Evolutionary conservation across 306 rosid species (phyloP).

Genomic region (Geum urbanum): DNA sequence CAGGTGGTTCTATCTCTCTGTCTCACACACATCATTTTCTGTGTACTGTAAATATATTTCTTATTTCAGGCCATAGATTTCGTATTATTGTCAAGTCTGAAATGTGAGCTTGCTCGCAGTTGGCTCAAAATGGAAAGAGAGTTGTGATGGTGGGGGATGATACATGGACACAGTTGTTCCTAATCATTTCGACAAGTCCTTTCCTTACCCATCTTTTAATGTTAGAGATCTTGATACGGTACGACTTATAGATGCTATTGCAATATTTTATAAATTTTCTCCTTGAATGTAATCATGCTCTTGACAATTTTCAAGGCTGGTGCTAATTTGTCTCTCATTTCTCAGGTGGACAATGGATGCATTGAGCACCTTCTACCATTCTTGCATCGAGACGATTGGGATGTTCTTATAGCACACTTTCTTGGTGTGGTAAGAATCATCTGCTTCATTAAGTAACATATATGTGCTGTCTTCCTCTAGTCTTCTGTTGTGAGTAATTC

Average conservation of each 20-base stretch:
- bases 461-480: neutral
- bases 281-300: slow-evolving; percentile 4
- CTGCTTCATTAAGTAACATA: slow-evolving; percentile 2
- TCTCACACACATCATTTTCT: neutral
- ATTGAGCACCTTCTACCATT: slow-evolving; percentile 79
- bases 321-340: slow-evolving; percentile 19
- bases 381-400: slow-evolving; percentile 83
- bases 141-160: slow-evolving; percentile 99
- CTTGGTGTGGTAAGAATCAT: slow-evolving; percentile 83
- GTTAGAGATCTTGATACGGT: slow-evolving; percentile 97
- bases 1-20: slow-evolving; percentile 5
- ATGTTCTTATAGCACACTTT: slow-evolving; percentile 94
- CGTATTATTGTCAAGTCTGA: slow-evolving; percentile 14
- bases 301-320: slow-evolving; percentile 18
- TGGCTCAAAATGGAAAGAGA: slow-evolving; percentile 83
- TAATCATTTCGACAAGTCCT: slow-evolving; percentile 66
- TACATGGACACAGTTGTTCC: slow-evolving; percentile 98
- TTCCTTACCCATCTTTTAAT: slow-evolving; percentile 88
- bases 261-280: slow-evolving; percentile 15
- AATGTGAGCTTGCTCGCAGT: slow-evolving; percentile 40
- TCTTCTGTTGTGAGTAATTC: neutral
- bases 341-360: slow-evolving; percentile 95
- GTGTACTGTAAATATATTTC: neutral
- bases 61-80: neutral
- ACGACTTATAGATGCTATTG: slow-evolving; percentile 22